These are phyloP conservation scores for Penicillium alfredii DNA, from an alignment of 495 filamentous ascomycete species.

Conservation along the genomic window DNA sequence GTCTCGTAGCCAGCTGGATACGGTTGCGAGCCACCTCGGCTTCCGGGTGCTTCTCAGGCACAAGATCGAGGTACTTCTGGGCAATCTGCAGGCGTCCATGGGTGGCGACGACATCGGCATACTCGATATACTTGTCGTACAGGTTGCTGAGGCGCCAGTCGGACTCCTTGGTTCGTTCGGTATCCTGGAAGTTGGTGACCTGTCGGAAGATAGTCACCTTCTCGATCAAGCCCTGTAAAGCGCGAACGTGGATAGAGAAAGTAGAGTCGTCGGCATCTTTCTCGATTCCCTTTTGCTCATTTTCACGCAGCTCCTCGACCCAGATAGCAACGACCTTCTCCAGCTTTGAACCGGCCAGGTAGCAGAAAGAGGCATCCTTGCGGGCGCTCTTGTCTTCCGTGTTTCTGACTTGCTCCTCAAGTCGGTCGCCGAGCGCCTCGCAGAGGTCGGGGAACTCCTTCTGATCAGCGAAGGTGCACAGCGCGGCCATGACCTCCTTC, in stretches of 20 bases:
- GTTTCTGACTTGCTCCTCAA: constrained; percentile 60
- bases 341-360: constrained; percentile 86
- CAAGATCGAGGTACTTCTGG: constrained; percentile 83
- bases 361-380: constrained; percentile 94
- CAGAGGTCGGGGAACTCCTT: constrained; percentile 94
- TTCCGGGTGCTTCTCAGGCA: constrained; percentile 79
- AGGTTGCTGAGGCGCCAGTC: constrained; percentile 86
- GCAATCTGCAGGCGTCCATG: constrained; percentile 83
- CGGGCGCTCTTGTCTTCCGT: constrained; percentile 50
- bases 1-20: constrained; percentile 78
- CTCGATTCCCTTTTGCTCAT: constrained; percentile 67
- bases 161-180: constrained; percentile 57
- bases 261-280: constrained; percentile 62
- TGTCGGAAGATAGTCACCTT: constrained; percentile 97
- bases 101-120: constrained; percentile 88
- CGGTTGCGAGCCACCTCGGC: constrained; percentile 83
- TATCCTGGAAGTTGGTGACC: constrained; percentile 84
- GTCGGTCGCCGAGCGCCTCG: constrained; percentile 87
- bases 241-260: constrained; percentile 87
- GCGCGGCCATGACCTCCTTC: constrained; percentile 93
- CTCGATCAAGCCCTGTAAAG: constrained; percentile 89
- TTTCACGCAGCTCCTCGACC: constrained; percentile 79
- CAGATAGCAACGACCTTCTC: constrained; percentile 95
- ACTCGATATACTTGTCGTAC: constrained; percentile 95
- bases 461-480: constrained; percentile 90